Evolutionary conservation across 257 asterid genomes (phyloP).

Genomic region (Penstemon newberryi): DNA sequence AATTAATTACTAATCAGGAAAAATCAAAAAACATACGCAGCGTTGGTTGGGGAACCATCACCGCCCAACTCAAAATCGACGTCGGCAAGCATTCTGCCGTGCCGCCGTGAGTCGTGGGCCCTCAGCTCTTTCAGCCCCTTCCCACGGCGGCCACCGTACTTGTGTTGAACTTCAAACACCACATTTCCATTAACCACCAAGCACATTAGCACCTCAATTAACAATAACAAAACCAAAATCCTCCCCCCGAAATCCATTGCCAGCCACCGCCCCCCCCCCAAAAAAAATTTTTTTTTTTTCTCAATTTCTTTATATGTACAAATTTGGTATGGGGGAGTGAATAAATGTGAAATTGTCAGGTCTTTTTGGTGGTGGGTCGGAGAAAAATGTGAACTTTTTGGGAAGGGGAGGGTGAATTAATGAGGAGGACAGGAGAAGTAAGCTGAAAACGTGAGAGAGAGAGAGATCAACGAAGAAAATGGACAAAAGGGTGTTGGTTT

Average conservation of each 20-base stretch:
- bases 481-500: slow-evolving; percentile 6
- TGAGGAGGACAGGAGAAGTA: slow-evolving; percentile 5
- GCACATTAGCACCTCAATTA: slow-evolving; percentile 15
- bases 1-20: too few species aligned
- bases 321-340: not conserved
- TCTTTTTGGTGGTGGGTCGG: not conserved
- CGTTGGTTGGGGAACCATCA: slow-evolving; percentile 45
- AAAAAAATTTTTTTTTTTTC: not conserved
- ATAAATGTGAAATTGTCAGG: not conserved
- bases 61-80: slow-evolving; percentile 56
- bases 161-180: slow-evolving; percentile 45
- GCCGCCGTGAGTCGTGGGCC: slow-evolving; percentile 64
- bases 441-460: slow-evolving; percentile 16
- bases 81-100: slow-evolving; percentile 51
- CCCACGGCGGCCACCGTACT: slow-evolving; percentile 49
- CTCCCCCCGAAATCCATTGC: slow-evolving; percentile 45
- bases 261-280: slow-evolving; percentile 29
- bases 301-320: too few species aligned
- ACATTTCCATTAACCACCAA: slow-evolving; percentile 32
- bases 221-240: slow-evolving; percentile 17
- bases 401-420: slow-evolving; percentile 21
- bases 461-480: slow-evolving; percentile 22
- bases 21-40: slow-evolving; percentile 45
- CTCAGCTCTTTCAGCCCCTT: slow-evolving; percentile 37
- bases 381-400: not conserved